A percentile compares a stretch with the other conserved stretches of the same genome.
Conservation (phyloP, 441 rosid genomes). For the Erysimum cheiri region DNA sequence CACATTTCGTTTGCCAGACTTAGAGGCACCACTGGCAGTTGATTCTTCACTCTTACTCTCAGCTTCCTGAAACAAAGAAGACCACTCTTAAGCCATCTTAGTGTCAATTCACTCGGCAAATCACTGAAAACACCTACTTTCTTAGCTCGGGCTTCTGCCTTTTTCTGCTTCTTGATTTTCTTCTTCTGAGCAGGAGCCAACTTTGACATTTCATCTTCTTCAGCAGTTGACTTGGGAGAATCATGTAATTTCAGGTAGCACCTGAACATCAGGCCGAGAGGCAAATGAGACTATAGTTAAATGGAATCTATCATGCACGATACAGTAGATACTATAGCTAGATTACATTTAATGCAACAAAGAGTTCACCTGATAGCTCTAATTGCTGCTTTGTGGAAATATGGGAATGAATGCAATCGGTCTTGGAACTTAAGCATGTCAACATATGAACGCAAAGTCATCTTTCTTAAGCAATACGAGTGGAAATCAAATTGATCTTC, state of each 20-base stretch:
- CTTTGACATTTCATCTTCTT: constrained; percentile 81
- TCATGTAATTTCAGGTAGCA: constrained; percentile 91
- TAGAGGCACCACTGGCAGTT: constrained; percentile 70
- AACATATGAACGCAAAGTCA: constrained; percentile 97
- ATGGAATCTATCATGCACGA: constrained; percentile 11
- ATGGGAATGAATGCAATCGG: constrained; percentile 88
- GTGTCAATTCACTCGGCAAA: constrained; percentile 32
- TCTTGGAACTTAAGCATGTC: constrained; percentile 99
- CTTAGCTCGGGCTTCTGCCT: constrained; percentile 98
- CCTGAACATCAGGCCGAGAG: constrained; percentile 53
- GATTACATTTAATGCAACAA: constrained; percentile 26
- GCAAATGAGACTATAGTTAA: constrained; percentile 15
- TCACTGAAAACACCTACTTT: constrained; percentile 58
- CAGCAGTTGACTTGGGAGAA: constrained; percentile 83
- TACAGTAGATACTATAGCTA: constrained; percentile 7
- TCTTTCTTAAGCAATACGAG: constrained; percentile 96
- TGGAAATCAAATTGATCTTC: constrained; percentile 99
- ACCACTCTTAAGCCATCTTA: constrained; percentile 36
- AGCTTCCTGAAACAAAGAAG: constrained; percentile 75
- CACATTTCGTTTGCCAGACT: constrained; percentile 86
- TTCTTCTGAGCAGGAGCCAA: constrained; percentile 92
- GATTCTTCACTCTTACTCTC: constrained; percentile 90
- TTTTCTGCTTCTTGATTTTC: constrained; percentile 92
- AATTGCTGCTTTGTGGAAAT: constrained; percentile 96
- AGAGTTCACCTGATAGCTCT: constrained; percentile 88